Conservation (phyloP, 768 basidiomycete species). For the Amyloporia xantha region DNA sequence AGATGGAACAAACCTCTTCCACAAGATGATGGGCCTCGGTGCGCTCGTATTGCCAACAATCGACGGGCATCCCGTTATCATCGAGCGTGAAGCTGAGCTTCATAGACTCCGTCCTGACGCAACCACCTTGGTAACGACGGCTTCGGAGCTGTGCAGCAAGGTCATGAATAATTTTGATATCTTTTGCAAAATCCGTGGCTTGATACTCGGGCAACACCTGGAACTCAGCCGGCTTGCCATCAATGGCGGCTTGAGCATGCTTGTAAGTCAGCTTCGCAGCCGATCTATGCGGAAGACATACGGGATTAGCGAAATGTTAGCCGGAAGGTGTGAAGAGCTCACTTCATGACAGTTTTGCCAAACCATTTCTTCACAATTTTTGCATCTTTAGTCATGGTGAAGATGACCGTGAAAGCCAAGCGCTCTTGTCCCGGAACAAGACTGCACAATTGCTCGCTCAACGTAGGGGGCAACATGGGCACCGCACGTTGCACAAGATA, state of each 20-base stretch:
- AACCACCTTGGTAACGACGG: slow-evolving; percentile 74
- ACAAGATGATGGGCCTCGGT: slow-evolving; percentile 75
- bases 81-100: slow-evolving; percentile 76
- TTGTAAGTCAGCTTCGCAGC: slow-evolving; percentile 79
- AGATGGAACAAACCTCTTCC: slow-evolving; percentile 61
- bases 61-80: slow-evolving; percentile 69
- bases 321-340: slow-evolving; percentile 16
- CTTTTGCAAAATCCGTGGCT: slow-evolving; percentile 58
- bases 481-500: slow-evolving; percentile 95
- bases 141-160: slow-evolving; percentile 69
- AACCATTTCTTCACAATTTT: slow-evolving; percentile 86
- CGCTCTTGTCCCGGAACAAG: slow-evolving; percentile 84
- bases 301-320: background rate
- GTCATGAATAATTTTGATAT: slow-evolving; percentile 62
- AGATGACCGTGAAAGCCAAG: slow-evolving; percentile 84
- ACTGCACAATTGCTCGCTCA: slow-evolving; percentile 92
- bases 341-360: slow-evolving; percentile 90
- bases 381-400: slow-evolving; percentile 80
- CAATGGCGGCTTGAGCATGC: slow-evolving; percentile 77
- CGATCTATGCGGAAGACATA: slow-evolving; percentile 48
- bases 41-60: slow-evolving; percentile 61
- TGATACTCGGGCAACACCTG: slow-evolving; percentile 52
- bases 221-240: slow-evolving; percentile 55
- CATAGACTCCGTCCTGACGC: slow-evolving; percentile 62
- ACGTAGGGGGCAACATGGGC: slow-evolving; percentile 93